These are phyloP conservation scores for Sclerotiophoma versabilis DNA, from an alignment of 2,329 filamentous ascomycete species.

Conservation along the genomic window DNA sequence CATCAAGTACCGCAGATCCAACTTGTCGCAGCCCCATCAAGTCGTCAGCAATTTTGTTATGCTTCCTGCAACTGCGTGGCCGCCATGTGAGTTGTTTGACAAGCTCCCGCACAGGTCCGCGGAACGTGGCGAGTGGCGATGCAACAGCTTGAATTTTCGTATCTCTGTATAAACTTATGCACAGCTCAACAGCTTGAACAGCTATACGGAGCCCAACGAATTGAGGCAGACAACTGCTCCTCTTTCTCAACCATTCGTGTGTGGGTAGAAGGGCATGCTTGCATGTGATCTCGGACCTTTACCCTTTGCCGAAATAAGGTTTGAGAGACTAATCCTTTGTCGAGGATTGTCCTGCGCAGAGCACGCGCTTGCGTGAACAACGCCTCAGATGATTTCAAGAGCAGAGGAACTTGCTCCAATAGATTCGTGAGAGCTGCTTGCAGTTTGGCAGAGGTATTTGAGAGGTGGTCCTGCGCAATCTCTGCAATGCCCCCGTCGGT, in stretches of 20 bases:
- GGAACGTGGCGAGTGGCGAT: slow-evolving; percentile 8
- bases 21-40: background rate
- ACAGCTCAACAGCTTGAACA: background rate
- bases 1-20: background rate
- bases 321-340: slow-evolving; percentile 4
- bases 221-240: background rate
- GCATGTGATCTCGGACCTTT: background rate
- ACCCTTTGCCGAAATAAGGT: slow-evolving; percentile 9
- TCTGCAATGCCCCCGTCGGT: slow-evolving; percentile 19
- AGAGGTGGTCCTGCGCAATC: slow-evolving; percentile 1
- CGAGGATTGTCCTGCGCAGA: slow-evolving; percentile 2
- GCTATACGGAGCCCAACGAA: background rate
- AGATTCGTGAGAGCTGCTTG: background rate
- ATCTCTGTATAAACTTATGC: background rate
- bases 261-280: slow-evolving; percentile 3
- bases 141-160: background rate
- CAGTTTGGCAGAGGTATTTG: background rate
- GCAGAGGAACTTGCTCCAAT: background rate
- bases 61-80: slow-evolving; percentile 9
- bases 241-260: background rate
- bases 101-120: slow-evolving; percentile 6
- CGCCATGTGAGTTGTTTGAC: slow-evolving; percentile 14
- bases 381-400: slow-evolving; percentile 2
- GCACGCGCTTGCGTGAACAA: slow-evolving; percentile 4
- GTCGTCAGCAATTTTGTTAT: slow-evolving; percentile 1